phyloP scores from a whole-genome alignment of 2,329 filamentous ascomycete genomes.

The Colletotrichum paranaense region DNA sequence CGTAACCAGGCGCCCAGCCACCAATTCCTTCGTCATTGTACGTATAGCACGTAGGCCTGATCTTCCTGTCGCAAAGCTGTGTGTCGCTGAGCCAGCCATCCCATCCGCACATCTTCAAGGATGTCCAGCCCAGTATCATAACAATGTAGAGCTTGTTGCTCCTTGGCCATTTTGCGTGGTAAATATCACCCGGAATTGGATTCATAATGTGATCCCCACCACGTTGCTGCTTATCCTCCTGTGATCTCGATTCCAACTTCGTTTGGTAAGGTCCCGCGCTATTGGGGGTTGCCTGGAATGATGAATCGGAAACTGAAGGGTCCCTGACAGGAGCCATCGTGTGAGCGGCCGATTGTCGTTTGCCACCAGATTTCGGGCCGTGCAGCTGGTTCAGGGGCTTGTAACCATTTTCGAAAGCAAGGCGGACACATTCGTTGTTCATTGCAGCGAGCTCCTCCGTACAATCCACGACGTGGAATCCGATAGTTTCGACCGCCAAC shows the following conservation, averaged over 20 bases:
- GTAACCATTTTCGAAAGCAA: slow-evolving; percentile 35
- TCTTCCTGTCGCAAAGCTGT: slow-evolving; percentile 15
- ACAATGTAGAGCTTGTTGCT: slow-evolving; percentile 32
- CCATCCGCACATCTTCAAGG: slow-evolving; percentile 27
- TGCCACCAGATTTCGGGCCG: slow-evolving; percentile 29
- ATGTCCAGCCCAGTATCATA: slow-evolving; percentile 37
- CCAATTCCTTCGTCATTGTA: slow-evolving; percentile 32
- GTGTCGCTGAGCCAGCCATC: slow-evolving; percentile 21
- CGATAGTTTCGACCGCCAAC: slow-evolving; percentile 32
- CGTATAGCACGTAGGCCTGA: slow-evolving; percentile 30
- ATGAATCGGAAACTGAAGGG: not conserved
- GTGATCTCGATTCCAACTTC: not conserved
- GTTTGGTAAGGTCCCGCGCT: not conserved
- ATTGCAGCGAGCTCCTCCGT: slow-evolving; percentile 16
- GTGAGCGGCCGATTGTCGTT: slow-evolving; percentile 14
- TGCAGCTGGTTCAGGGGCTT: slow-evolving; percentile 33
- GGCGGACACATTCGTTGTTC: slow-evolving; percentile 36
- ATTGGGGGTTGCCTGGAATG: not conserved
- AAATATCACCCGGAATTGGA: slow-evolving; percentile 34
- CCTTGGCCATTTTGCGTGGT: slow-evolving; percentile 32
- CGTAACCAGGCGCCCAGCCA: slow-evolving; percentile 35
- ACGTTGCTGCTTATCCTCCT: not conserved
- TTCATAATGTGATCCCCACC: slow-evolving; percentile 22
- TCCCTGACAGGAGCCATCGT: not conserved
- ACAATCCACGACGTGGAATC: slow-evolving; percentile 36